Evolutionary conservation across 495 filamentous ascomycete species (phyloP), one percentile per base, ranked within the genome.

Genomic region (Podospora pseudoanserina): DNA sequence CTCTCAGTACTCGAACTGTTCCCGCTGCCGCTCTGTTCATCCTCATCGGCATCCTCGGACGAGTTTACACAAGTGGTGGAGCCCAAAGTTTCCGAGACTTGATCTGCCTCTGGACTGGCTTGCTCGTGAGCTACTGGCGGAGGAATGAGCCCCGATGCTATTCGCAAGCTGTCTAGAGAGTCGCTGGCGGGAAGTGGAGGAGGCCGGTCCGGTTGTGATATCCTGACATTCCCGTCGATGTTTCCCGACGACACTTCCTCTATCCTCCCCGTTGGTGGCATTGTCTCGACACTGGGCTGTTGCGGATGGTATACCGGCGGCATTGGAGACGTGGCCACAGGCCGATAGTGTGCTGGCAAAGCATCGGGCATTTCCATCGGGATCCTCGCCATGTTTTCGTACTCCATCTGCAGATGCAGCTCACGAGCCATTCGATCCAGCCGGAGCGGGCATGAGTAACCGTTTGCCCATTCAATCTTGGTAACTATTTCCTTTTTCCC

Each of bases 321-420:
- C 39, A 11, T 16, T 49, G 39, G 15, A 49, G 39, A 11, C 39
- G 39, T 49, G 19, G 15, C 39, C 39, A 49, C 39, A 13, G 39
- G 39, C 13, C 26, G 57, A 34, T 66, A 74, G 16, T n/a, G 64
- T 3, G 73, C 68, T 5, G 68, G 53, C 34, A 70, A 19, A 6
- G 72, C 73, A 19, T 65, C 53, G 23, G 68, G 71, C 2, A 77
- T 15, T 54, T 76, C 75, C 49, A 74, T 32, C n/a, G 75, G 68
- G 5, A 73, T 60, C 20, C 59, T 61, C 18, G 44, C 27, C 70
- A 70, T 64, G 54, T 76, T 77, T 11, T 71, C 65, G 18, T 64
- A 27, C 28, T 73, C 66, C 75, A 77, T 76, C 6, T 67, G 67
- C 4, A 63, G 11, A 2, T 67, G 64, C 3, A 77, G 66, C n/a